Evolutionary conservation across 192 early-diverging fungal species (phyloP).

Genomic region (Backusella circina): DNA sequence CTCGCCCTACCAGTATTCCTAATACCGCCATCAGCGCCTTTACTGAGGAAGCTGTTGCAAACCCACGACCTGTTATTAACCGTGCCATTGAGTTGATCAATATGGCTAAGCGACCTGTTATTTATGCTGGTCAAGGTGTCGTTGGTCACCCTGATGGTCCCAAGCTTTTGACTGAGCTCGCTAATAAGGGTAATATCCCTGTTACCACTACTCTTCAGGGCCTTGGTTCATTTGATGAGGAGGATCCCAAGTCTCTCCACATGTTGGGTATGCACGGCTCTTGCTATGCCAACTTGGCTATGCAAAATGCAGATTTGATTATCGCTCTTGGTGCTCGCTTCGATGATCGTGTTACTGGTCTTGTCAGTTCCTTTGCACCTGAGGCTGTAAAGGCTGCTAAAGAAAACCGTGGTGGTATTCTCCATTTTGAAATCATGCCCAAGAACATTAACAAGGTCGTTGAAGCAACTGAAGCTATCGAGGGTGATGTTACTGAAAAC

Average conservation of each 20-base stretch:
- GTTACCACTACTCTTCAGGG: conserved; percentile 96
- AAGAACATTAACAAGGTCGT: conserved; percentile 99
- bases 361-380: conserved; percentile 84
- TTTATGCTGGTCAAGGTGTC: conserved; percentile 96
- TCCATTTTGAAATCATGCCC: conserved; percentile 99
- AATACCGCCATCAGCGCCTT: conserved; percentile 51
- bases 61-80: conserved; percentile 52
- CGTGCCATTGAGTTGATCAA: conserved; percentile 85
- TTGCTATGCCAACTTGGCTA: conserved; percentile 96
- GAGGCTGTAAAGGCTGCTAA: conserved; percentile 85
- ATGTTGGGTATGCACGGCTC: conserved; percentile 99
- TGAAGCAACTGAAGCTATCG: conserved; percentile 84
- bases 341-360: conserved; percentile 97
- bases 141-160: conserved; percentile 80
- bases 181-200: conserved; percentile 86
- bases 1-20: conserved; percentile 53
- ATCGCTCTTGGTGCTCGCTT: conserved; percentile 96
- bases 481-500: conserved; percentile 94
- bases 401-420: conserved; percentile 89
- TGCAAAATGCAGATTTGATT: conserved; percentile 95
- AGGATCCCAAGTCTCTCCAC: conserved; percentile 84
- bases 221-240: conserved; percentile 92
- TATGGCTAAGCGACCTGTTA: conserved; percentile 83
- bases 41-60: conserved; percentile 36
- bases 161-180: conserved; percentile 76